A percentile compares a stretch with the other conserved stretches of the same genome.
Conservation (phyloP, 2,329 filamentous ascomycete genomes). For the Colletotrichum neosansevieriae region DNA sequence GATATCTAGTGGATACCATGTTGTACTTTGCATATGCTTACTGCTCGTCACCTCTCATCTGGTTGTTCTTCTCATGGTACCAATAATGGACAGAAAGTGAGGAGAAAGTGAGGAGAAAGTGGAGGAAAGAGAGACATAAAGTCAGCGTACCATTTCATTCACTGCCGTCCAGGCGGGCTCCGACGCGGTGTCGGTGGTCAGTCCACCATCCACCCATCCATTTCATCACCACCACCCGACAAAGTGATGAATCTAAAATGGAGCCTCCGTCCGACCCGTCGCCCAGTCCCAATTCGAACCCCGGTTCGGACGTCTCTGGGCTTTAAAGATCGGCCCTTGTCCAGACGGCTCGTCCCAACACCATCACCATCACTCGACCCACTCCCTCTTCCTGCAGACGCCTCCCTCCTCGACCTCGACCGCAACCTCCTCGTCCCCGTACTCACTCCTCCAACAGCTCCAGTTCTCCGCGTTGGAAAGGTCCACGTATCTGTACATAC, state of each 20-base stretch:
- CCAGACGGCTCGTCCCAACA: slow-evolving; percentile 19
- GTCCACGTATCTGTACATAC: slow-evolving; percentile 36
- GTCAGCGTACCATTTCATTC: background rate
- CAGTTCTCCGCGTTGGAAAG: slow-evolving; percentile 34
- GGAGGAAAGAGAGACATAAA: background rate
- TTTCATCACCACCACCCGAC: slow-evolving; percentile 33
- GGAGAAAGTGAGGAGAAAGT: background rate
- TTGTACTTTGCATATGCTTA: background rate
- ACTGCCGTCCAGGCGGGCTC: slow-evolving; percentile 14
- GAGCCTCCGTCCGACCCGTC: slow-evolving; percentile 26
- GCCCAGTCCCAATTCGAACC: slow-evolving; percentile 31
- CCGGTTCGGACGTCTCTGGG: slow-evolving; percentile 24
- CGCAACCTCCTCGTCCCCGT: slow-evolving; percentile 7
- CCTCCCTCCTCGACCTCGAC: slow-evolving; percentile 16
- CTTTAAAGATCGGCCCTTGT: slow-evolving; percentile 38
- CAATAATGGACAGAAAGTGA: background rate
- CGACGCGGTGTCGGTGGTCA: slow-evolving; percentile 23
- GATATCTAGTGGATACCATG: slow-evolving; percentile 14
- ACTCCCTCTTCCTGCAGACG: slow-evolving; percentile 37
- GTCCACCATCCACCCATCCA: slow-evolving; percentile 34
- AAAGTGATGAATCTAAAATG: slow-evolving; percentile 30
- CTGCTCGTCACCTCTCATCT: background rate
- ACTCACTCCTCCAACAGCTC: slow-evolving; percentile 24
- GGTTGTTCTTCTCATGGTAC: background rate
- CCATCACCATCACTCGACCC: slow-evolving; percentile 30